Evolutionary conservation across 768 basidiomycete species (phyloP).

Genomic region (Butyriboletus loyo): DNA sequence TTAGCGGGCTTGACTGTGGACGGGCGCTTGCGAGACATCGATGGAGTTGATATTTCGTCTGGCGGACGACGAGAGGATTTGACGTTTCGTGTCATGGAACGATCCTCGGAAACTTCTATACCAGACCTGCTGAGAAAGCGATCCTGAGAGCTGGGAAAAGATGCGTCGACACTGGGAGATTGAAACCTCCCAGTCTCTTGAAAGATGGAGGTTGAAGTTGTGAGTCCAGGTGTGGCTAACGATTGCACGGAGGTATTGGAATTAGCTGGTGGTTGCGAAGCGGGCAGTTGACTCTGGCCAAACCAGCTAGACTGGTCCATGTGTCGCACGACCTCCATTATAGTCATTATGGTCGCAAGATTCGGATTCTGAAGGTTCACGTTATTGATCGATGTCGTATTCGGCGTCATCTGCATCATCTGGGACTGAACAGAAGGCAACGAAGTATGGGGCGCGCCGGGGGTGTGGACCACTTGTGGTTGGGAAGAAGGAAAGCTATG

Average conservation of each 20-base stretch:
- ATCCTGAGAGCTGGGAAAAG: conserved; percentile 3
- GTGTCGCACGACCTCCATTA: conserved; percentile 31
- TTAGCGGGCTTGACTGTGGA: conserved; percentile 15
- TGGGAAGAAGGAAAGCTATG: conserved; percentile 21
- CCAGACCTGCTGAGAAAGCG: background rate
- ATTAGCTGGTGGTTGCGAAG: conserved; percentile 16
- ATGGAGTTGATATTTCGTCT: conserved; percentile 6
- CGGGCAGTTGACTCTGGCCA: conserved; percentile 15
- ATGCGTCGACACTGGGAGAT: background rate
- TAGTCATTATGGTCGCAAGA: conserved; percentile 29
- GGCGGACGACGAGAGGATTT: conserved; percentile 3
- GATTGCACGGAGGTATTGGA: conserved; percentile 1
- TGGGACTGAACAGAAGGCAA: conserved; percentile 16
- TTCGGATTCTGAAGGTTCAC: conserved; percentile 16
- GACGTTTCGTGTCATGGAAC: conserved; percentile 1
- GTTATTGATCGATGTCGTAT: conserved; percentile 4
- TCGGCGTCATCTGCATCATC: conserved; percentile 13
- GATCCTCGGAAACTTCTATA: conserved; percentile 8
- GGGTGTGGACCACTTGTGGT: conserved; percentile 6
- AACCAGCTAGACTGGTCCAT: conserved; percentile 23
- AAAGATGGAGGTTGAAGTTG: conserved; percentile 1
- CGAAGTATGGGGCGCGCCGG: conserved; percentile 9
- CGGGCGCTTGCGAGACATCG: conserved; percentile 23
- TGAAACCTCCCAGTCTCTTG: background rate
- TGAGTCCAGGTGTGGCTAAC: background rate